Base-by-base conservation (phyloP, 164 flowering plant genomes). In the Vitis rupestris region DNA sequence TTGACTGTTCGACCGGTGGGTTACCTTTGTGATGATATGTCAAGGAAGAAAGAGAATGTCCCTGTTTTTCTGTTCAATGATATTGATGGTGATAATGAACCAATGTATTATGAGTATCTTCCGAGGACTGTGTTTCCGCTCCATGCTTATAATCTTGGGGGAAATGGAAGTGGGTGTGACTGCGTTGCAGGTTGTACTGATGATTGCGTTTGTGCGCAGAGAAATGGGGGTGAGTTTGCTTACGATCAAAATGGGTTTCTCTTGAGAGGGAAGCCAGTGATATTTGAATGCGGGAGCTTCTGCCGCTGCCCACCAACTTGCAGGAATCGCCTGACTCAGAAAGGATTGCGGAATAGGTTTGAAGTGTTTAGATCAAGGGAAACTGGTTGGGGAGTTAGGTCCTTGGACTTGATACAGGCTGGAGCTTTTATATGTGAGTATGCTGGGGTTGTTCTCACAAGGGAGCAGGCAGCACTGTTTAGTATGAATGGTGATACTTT, bases 331-430 rank as follows among this genome's bases (percentile, higher is more conserved):
- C 93, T 88, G 50, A 79, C 79, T 49, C 98, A 90, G 63, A 83
- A 72, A 19, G 98, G 98, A 19, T 52, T 86, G 71, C 85, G 70
- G 67, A 57, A 75, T 63, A 82, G 80, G 4, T 76, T 92, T 74
- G 98, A 92, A 74, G 84, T 92, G 55, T 92, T 89, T 75, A 78
- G 97, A 70, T 88, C 93, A 2, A 81, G 75, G 75, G 97, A 87
- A 81, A 83, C 91, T 0, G 88, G 90, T 8, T 92, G 98, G 98
- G 94, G 90, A 15, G 93, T 90, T 55, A 81, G 98, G 79, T 82
- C 97, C 19, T 69, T 92, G 82, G 93, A 89, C 63, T 60, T 84
- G 79, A 92, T 92, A 50, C 86, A 74, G 13, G 91, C 94, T 52
- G 98, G 98, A 62, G 74, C 85, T 27, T 92, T 89, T 75, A 87